These are phyloP conservation scores for Pleurotus eryngii DNA, from an alignment of 768 basidiomycete genomes.

Conservation along the genomic window DNA sequence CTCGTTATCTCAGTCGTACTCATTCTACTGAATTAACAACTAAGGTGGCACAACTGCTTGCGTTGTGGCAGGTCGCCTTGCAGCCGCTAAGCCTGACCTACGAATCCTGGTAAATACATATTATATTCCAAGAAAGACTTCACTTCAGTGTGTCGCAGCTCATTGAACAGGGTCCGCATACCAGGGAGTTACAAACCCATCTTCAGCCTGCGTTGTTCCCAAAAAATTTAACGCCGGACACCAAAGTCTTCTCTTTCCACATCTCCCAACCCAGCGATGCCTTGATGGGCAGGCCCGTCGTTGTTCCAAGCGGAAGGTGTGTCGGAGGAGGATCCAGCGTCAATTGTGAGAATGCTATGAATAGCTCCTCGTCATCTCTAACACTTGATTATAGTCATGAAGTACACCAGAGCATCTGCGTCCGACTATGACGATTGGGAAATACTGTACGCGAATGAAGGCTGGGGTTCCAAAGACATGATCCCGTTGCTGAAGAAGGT, in stretches of 20 bases:
- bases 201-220: constrained; percentile 37
- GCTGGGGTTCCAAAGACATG: constrained; percentile 44
- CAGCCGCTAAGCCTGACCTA: constrained; percentile 47
- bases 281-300: constrained; percentile 26
- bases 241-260: constrained; percentile 32
- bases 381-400: constrained; percentile 15
- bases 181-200: constrained; percentile 31
- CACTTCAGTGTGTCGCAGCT: constrained; percentile 20
- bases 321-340: constrained; percentile 47
- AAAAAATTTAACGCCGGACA: constrained; percentile 28
- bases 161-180: constrained; percentile 40
- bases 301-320: constrained; percentile 31
- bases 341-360: constrained; percentile 30
- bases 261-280: constrained; percentile 28
- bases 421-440: constrained; percentile 50
- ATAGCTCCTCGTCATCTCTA: neutral
- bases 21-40: neutral
- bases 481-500: constrained; percentile 44
- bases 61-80: constrained; percentile 54
- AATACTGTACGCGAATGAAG: constrained; percentile 31
- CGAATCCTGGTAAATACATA: constrained; percentile 49
- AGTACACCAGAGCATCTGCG: constrained; percentile 40
- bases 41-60: constrained; percentile 54
- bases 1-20: neutral
- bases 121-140: constrained; percentile 11